Base-by-base conservation (phyloP, 371 early-diverging fungal species). In the Thermomucor indicae-seudaticae region DNA sequence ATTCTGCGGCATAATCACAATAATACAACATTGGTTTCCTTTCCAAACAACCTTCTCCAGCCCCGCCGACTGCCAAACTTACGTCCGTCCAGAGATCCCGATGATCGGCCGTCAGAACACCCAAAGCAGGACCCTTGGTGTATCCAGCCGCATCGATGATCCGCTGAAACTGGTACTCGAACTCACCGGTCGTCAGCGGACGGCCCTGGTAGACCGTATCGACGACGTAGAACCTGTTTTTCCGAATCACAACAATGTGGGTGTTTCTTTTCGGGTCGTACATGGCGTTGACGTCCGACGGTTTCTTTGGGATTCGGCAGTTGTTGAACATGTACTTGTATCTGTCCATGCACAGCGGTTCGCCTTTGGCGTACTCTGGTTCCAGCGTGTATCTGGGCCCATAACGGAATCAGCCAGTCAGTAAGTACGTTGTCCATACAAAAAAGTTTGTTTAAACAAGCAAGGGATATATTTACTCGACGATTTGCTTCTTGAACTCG, bases 321-420 rank as follows among this genome's bases (percentile, higher is more conserved):
- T 95, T 87, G 68, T 96, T 95, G 82, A 97, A 98, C 92, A 98
- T 88, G 70, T 84, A 91, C 67, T 90, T 87, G 82, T 93, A 96
- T 51, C 93, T 89, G 60, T 89, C 79, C 80, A 91, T 91, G 71
- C 91, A 93, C 60, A 96, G 63, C 20, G 96, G 90, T 25, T 75
- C 71, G 29, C 79, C 80, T 60, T 86, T 85, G 40, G 83, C 85
- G 70, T 74, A 84, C 65, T 96, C 97, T 27, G 95, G 95, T 35
- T 84, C 82, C 20, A 97, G 72, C 28, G 80, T 76, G 55, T 92
- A 88, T 20, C 80, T n/a, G n/a, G n/a, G n/a, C n/a, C n/a, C n/a
- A n/a, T 81, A 47, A 29, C 25, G 5, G 20, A 40, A 10, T 16
- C 4, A 43, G 25, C 20, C 10, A 20, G n/a, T 20, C 12, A 35